phyloP scores from a whole-genome alignment of 2,329 filamentous ascomycete genomes.

The Diaporthe longicolla region DNA sequence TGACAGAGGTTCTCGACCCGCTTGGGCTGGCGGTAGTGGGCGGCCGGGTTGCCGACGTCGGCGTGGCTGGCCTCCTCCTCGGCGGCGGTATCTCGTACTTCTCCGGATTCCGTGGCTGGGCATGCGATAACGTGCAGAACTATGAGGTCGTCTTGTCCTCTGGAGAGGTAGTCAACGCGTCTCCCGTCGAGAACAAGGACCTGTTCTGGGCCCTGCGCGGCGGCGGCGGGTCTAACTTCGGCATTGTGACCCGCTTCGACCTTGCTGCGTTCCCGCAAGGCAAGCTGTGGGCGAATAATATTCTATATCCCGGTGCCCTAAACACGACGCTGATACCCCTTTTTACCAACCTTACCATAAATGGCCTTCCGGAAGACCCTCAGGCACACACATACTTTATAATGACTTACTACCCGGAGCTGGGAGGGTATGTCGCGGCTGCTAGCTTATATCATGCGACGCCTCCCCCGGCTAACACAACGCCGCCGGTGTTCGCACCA shows the following conservation, averaged over 20 bases:
- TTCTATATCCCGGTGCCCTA: constrained; percentile 19
- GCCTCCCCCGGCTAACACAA: not conserved
- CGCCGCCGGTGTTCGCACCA: not conserved
- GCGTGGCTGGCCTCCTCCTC: constrained; percentile 60
- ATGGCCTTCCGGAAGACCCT: constrained; percentile 20
- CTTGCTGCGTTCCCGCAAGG: constrained; percentile 47
- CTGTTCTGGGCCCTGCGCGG: constrained; percentile 62
- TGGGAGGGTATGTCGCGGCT: not conserved
- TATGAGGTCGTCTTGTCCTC: constrained; percentile 63
- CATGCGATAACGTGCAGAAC: constrained; percentile 61
- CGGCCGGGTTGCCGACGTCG: constrained; percentile 58
- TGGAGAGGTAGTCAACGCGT: constrained; percentile 60
- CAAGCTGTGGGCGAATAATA: constrained; percentile 12
- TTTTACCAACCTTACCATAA: not conserved
- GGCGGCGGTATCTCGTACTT: constrained; percentile 66
- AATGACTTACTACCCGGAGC: constrained; percentile 5
- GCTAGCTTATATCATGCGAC: constrained; percentile 9
- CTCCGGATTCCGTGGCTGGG: constrained; percentile 59
- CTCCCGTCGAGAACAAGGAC: constrained; percentile 52
- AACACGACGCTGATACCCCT: constrained; percentile 44
- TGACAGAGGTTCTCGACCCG: constrained; percentile 57
- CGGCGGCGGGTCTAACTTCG: constrained; percentile 61
- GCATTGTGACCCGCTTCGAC: constrained; percentile 52
- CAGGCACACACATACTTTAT: constrained; percentile 15
- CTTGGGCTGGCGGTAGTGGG: constrained; percentile 58